Evolutionary conservation across 2,329 filamentous ascomycete species (phyloP).

Genomic region (Aureobasidium sp.): DNA sequence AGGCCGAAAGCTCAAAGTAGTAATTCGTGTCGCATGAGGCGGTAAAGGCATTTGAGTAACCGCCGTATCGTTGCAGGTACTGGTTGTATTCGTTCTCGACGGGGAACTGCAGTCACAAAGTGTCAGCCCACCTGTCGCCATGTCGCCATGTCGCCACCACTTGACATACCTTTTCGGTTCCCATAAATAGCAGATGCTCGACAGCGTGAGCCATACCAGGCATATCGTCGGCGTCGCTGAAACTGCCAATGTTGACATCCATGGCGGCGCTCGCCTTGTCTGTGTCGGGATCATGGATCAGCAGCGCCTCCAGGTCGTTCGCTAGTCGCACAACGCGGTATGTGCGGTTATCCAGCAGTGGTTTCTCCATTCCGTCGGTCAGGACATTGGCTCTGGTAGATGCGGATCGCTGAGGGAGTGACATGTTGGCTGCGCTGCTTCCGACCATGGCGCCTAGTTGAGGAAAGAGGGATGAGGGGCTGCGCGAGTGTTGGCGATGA

Average conservation of each 20-base stretch:
- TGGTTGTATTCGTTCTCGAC: conserved; percentile 93
- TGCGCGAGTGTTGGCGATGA: conserved; percentile 7
- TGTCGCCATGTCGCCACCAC: not conserved
- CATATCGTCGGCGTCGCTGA: conserved; percentile 85
- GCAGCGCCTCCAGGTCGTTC: conserved; percentile 82
- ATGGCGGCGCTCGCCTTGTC: conserved; percentile 95
- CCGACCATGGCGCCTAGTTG: conserved; percentile 19
- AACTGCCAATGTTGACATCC: conserved; percentile 93
- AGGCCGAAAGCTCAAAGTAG: conserved; percentile 90
- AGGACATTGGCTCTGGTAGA: conserved; percentile 31
- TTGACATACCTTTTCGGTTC: conserved; percentile 71
- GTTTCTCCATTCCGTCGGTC: conserved; percentile 69
- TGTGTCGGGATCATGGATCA: conserved; percentile 90
- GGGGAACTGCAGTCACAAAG: conserved; percentile 56
- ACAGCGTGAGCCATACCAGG: conserved; percentile 94
- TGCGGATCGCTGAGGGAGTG: conserved; percentile 17
- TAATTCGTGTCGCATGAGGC: conserved; percentile 92
- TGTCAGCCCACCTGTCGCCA: not conserved
- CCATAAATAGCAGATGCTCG: conserved; percentile 97
- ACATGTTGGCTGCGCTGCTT: conserved; percentile 9
- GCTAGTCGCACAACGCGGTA: conserved; percentile 81
- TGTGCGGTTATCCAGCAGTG: conserved; percentile 73
- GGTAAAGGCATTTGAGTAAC: conserved; percentile 92
- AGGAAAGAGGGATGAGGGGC: not conserved
- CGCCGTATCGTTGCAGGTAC: conserved; percentile 84